Evolutionary conservation across 192 early-diverging fungal genomes (phyloP), one percentile per base, ranked within the genome.

Genomic region (Phycomyces nitens): DNA sequence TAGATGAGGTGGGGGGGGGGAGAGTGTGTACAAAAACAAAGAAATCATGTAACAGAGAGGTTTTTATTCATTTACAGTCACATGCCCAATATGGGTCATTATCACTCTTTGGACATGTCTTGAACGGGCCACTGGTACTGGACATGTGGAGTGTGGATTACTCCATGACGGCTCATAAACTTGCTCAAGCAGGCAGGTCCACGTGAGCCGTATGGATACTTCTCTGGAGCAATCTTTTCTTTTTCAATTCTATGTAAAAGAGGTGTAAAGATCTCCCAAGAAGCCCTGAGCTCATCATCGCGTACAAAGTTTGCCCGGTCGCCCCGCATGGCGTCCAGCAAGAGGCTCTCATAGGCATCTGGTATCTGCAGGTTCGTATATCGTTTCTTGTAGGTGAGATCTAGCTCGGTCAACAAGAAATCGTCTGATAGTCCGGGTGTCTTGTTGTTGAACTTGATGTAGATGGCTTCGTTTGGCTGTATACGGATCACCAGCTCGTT

Each of bases 221-320:
- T 78, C 23, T 71, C 62, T 14, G 81, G 53, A 42, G 72, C 58
- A 8, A 65, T 56, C 3, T 69, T 53, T 53, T 75, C 73, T 11
- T 58, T 49, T 62, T 95, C 93, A 69, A 97, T 93, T 65, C 88
- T 74, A 80, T 97, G 94, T 57, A 99, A 77, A 34, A 97, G 77
- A 7, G 97, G 97, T 0, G 97, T 99, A 70, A 99, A 97, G 53
- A 99, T 95, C 74, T 91, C 90, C 97, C 97, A 99, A 3, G 97
- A 94, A 61, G 88, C 92, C 68, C 95, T 94, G 20, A 99, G 80
- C 80, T 95, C 93, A 74, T 94, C 92, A 69, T 87, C 82, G 49
- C 91, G 83, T 34, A 97, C 92, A 89, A 99, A 96, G 83, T 97
- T 96, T 58, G 89, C 89, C 69, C 97, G 93, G 66, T 97, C 96